phyloP scores from a whole-genome alignment of 116 monocot genomes.

The Cymodocea nodosa region DNA sequence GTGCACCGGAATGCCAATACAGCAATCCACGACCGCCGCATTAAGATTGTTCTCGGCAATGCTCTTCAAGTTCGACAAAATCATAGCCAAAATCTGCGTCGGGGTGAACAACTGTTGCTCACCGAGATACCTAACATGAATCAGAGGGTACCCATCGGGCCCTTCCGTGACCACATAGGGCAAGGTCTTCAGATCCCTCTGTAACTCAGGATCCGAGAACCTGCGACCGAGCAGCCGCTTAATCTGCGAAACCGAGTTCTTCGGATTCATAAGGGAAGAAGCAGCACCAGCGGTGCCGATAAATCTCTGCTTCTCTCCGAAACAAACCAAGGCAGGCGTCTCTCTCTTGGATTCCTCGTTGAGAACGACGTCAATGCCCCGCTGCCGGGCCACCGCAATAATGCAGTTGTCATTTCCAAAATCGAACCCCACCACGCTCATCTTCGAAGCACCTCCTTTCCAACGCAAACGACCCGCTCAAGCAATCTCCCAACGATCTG shows the following conservation, averaged over 20 bases:
- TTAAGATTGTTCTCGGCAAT: slow-evolving; percentile 64
- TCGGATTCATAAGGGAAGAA: slow-evolving; percentile 48
- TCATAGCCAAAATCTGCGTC: slow-evolving; percentile 55
- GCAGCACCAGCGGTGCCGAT: slow-evolving; percentile 71
- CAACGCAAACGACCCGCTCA: neutral
- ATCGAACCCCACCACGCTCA: slow-evolving; percentile 74
- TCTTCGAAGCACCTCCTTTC: slow-evolving; percentile 34
- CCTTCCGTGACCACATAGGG: slow-evolving; percentile 49
- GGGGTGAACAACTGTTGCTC: slow-evolving; percentile 48
- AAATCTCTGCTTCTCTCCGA: slow-evolving; percentile 74
- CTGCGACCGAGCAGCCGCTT: slow-evolving; percentile 61
- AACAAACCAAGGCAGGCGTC: slow-evolving; percentile 68
- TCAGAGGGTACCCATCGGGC: slow-evolving; percentile 58
- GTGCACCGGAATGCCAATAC: slow-evolving; percentile 24
- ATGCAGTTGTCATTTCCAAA: slow-evolving; percentile 76
- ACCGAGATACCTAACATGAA: slow-evolving; percentile 51
- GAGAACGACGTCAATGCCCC: slow-evolving; percentile 82
- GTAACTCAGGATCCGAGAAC: slow-evolving; percentile 51
- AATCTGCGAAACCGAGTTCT: slow-evolving; percentile 65
- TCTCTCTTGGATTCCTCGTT: slow-evolving; percentile 90
- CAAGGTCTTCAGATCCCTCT: slow-evolving; percentile 38
- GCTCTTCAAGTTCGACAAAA: slow-evolving; percentile 40
- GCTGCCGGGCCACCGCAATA: slow-evolving; percentile 75
- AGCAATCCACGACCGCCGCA: slow-evolving; percentile 55
- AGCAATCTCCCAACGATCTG: neutral